A percentile compares a stretch with the other conserved stretches of the same genome.
Evolutionary conservation across 2,329 filamentous ascomycete species (phyloP).

Genomic region (Diaporthe sp.): DNA sequence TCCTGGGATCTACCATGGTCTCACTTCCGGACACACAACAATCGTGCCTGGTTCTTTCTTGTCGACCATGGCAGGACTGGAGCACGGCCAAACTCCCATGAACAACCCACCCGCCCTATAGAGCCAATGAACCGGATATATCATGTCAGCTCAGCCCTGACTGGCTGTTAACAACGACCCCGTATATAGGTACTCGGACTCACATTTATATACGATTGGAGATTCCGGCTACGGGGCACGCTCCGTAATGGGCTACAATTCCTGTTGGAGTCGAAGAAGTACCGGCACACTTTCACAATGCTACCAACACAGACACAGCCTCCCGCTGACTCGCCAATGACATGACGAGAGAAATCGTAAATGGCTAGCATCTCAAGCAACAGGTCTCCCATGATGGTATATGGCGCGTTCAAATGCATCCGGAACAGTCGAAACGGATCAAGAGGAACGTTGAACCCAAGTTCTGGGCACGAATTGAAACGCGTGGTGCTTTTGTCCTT

Average conservation of each 20-base stretch:
- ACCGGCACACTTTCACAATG: not conserved
- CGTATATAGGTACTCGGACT: too few relatives aligned
- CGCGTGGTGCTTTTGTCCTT: not conserved
- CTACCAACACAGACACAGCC: too few relatives aligned
- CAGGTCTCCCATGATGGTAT: too few relatives aligned
- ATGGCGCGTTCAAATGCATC: not conserved
- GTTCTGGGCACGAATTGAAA: not conserved
- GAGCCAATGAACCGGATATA: not conserved
- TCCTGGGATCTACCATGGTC: not conserved
- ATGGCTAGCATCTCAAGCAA: not conserved
- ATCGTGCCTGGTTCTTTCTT: not conserved
- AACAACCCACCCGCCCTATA: not conserved
- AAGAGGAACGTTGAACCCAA: too few relatives aligned
- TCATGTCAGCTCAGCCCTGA: not conserved
- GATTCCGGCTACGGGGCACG: not conserved
- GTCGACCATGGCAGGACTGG: not conserved
- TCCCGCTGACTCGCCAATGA: not conserved
- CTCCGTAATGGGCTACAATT: not conserved
- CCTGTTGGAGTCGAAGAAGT: not conserved
- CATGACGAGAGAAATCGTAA: too few relatives aligned
- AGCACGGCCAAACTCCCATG: too few relatives aligned
- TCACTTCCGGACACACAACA: not conserved
- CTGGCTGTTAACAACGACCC: not conserved
- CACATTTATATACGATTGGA: not conserved
- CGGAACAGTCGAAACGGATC: not conserved